Percentiles rank a stretch among this genome's conserved stretches.
These are phyloP conservation scores for Oxytropis ochrocephala DNA, from an alignment of 306 rosid species.

Conservation along the genomic window DNA sequence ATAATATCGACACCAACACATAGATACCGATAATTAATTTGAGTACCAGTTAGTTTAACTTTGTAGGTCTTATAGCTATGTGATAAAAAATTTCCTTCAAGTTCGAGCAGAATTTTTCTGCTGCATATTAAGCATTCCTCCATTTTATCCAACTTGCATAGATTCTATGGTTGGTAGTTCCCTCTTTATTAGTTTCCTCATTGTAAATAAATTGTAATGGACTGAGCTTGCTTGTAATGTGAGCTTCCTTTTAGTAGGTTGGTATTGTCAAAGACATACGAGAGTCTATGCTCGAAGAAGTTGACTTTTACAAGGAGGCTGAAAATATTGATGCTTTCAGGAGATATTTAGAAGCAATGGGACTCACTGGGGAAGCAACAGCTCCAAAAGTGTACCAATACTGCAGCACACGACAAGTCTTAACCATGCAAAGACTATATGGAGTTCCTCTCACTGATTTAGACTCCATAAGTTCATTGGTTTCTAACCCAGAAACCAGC, in stretches of 20 bases:
- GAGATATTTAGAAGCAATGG: constrained; percentile 80
- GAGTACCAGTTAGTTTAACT: background rate
- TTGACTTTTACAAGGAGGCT: constrained; percentile 96
- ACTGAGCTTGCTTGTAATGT: constrained; percentile 31
- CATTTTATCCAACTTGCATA: background rate
- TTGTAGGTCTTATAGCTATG: background rate
- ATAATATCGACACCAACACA: no score
- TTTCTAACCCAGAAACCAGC: constrained; percentile 76
- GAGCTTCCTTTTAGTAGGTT: constrained; percentile 51
- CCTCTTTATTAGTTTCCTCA: background rate
- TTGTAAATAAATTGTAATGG: constrained; percentile 5
- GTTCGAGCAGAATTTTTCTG: background rate
- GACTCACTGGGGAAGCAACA: constrained; percentile 83
- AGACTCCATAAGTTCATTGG: constrained; percentile 77
- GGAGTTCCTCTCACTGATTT: constrained; percentile 97
- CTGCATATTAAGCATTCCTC: no score
- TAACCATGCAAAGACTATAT: constrained; percentile 89
- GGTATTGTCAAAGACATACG: constrained; percentile 90
- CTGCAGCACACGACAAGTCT: constrained; percentile 66
- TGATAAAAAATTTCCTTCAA: background rate
- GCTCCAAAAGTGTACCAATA: constrained; percentile 85
- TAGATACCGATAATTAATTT: no score
- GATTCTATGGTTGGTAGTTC: background rate
- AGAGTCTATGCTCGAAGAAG: constrained; percentile 95
- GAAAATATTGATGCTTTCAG: constrained; percentile 81